Conservation (phyloP, 2,329 filamentous ascomycete genomes). For the Hortaea sp. region DNA sequence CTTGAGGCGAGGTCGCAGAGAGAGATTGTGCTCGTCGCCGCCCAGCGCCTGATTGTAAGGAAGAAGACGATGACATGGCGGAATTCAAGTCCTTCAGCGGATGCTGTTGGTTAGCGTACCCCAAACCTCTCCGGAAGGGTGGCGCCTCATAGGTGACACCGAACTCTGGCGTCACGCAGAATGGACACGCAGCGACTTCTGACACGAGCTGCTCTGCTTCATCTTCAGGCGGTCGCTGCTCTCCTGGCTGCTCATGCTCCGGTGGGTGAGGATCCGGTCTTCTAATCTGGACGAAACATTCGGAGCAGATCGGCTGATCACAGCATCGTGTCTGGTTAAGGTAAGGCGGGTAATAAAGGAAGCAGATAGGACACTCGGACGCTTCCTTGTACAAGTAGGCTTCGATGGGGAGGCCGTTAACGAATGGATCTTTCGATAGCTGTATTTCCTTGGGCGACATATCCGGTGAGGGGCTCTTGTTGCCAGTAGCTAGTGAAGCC, state of each 20-base stretch:
- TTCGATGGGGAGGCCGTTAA: slow-evolving; percentile 90
- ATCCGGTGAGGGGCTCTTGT: slow-evolving; percentile 59
- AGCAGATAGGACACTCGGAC: slow-evolving; percentile 88
- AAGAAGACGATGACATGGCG: slow-evolving; percentile 80
- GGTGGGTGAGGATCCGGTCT: slow-evolving; percentile 82
- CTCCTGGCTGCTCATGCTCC: slow-evolving; percentile 44
- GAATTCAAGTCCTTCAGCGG: slow-evolving; percentile 47
- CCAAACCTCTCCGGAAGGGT: slow-evolving; percentile 73
- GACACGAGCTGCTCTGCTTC: slow-evolving; percentile 63
- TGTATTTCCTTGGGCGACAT: slow-evolving; percentile 67
- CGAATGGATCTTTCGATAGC: slow-evolving; percentile 70
- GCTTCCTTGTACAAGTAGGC: slow-evolving; percentile 90
- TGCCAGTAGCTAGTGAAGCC: slow-evolving; percentile 64
- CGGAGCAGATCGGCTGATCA: slow-evolving; percentile 91
- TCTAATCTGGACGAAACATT: slow-evolving; percentile 99
- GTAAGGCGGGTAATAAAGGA: slow-evolving; percentile 88
- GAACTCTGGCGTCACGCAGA: slow-evolving; percentile 90
- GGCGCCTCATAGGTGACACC: slow-evolving; percentile 91
- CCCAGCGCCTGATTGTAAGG: slow-evolving; percentile 51
- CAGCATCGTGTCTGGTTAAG: slow-evolving; percentile 92
- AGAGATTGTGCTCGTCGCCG: slow-evolving; percentile 57
- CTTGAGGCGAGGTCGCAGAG: slow-evolving; percentile 71
- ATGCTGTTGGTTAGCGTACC: slow-evolving; percentile 47
- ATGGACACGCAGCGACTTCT: slow-evolving; percentile 84
- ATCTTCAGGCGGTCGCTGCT: slow-evolving; percentile 29